Evolutionary conservation across 306 rosid species (phyloP).

Genomic region (Vigna trinervia): DNA sequence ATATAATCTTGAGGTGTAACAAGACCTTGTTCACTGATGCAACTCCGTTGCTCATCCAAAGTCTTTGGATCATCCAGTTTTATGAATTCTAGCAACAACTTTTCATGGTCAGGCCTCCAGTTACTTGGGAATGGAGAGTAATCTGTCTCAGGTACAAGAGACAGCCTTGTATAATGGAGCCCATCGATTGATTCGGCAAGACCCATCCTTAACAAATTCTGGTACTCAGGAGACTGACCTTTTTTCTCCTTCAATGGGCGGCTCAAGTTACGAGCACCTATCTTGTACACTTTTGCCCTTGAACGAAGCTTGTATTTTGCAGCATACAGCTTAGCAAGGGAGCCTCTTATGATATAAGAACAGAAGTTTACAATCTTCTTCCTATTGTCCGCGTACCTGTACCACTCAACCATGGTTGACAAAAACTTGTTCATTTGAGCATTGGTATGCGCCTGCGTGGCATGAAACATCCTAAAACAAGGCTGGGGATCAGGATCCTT

Average conservation of each 20-base stretch:
- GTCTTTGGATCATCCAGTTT: conserved; percentile 81
- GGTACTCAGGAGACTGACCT: conserved; percentile 93
- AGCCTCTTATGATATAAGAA: conserved; percentile 85
- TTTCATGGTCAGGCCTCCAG: conserved; percentile 95
- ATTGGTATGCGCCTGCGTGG: conserved; percentile 98
- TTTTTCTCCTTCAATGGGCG: conserved; percentile 96
- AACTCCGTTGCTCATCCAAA: conserved; percentile 68
- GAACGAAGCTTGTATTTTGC: conserved; percentile 97
- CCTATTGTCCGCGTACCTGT: conserved; percentile 91
- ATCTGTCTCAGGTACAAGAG: conserved; percentile 92
- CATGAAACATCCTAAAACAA: conserved; percentile 97
- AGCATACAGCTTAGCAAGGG: conserved; percentile 98
- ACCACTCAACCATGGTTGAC: conserved; percentile 93
- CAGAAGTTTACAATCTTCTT: conserved; percentile 93
- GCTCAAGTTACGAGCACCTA: conserved; percentile 84
- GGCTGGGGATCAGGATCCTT: conserved; percentile 98
- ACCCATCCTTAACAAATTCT: conserved; percentile 94
- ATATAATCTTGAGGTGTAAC: conserved; percentile 89
- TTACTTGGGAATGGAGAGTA: conserved; percentile 82
- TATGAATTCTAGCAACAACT: conserved; percentile 82
- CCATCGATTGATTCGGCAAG: conserved; percentile 95
- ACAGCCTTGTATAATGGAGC: conserved; percentile 89
- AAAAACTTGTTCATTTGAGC: conserved; percentile 97
- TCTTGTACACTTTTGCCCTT: conserved; percentile 94
- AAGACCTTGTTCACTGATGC: conserved; percentile 81